Evolutionary conservation across 345 rosid species (phyloP).

Genomic region (Stellera chamaejasme): DNA sequence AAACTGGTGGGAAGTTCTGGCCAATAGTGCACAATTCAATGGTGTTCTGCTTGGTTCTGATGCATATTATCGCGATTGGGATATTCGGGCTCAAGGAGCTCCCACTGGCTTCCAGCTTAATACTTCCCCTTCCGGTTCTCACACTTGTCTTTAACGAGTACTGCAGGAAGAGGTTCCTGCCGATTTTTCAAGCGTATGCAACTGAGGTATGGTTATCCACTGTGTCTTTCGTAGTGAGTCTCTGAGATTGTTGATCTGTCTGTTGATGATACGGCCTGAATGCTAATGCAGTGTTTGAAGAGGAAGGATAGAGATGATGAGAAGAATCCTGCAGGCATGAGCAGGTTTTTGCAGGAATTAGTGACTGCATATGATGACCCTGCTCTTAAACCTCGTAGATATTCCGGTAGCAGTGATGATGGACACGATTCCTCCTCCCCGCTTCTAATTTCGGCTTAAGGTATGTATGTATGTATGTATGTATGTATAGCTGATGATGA

Average conservation of each 20-base stretch:
- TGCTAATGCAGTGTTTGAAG: conserved; percentile 56
- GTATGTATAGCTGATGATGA: no score
- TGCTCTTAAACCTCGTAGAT: conserved; percentile 36
- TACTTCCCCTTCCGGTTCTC: conserved; percentile 72
- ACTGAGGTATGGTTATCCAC: conserved; percentile 49
- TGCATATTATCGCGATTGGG: conserved; percentile 85
- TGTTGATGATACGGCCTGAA: conserved; percentile 7
- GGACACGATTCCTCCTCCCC: conserved; percentile 36
- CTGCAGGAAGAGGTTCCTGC: conserved; percentile 68
- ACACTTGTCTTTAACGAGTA: conserved; percentile 67
- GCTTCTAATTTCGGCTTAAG: conserved; percentile 34
- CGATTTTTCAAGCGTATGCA: conserved; percentile 58
- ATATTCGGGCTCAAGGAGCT: conserved; percentile 74
- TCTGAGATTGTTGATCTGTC: neutral
- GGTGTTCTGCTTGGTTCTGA: conserved; percentile 66
- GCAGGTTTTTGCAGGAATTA: conserved; percentile 50
- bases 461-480: neutral
- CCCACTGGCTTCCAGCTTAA: conserved; percentile 66
- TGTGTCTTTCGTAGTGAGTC: neutral
- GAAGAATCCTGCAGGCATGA: conserved; percentile 39
- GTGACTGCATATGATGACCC: conserved; percentile 67
- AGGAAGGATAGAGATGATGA: conserved; percentile 65
- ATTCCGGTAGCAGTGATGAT: conserved; percentile 27
- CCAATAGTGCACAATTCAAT: conserved; percentile 68
- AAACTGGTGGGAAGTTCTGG: conserved; percentile 77